These are phyloP conservation scores for Agaricales sp. DNA, from an alignment of 1,284 basidiomycete species.

Conservation along the genomic window DNA sequence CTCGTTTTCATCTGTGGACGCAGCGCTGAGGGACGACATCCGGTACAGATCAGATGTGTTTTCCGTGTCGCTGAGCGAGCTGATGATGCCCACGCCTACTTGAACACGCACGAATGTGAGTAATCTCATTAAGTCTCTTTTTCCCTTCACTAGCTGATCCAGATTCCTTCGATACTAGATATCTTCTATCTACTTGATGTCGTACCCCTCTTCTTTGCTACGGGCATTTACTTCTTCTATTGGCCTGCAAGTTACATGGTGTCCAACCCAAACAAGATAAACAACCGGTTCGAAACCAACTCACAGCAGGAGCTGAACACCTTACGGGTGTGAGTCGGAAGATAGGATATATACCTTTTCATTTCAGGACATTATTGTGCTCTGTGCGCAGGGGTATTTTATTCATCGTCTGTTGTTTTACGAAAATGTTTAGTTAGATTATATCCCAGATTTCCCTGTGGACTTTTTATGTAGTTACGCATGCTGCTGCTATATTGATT, in stretches of 20 bases:
- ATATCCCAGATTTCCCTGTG: no score
- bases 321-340: no score
- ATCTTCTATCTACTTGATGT: constrained; percentile 34
- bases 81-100: background rate
- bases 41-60: constrained; percentile 1
- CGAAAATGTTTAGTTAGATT: no score
- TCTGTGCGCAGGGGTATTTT: no score
- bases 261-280: no score
- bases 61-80: background rate
- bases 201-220: constrained; percentile 28
- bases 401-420: no score
- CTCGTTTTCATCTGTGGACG: background rate
- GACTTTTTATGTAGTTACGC: no score
- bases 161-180: constrained; percentile 11
- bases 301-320: no score
- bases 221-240: constrained; percentile 19
- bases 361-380: no score
- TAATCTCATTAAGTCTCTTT: constrained; percentile 1
- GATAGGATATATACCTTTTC: no score
- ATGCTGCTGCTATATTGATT: no score
- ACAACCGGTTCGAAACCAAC: no score
- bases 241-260: constrained; percentile 24
- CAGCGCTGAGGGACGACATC: constrained; percentile 1
- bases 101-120: constrained; percentile 7
- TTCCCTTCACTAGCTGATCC: background rate